These are phyloP conservation scores for Silybum marianum DNA, from an alignment of 129 eudicot genomes.

Conservation along the genomic window DNA sequence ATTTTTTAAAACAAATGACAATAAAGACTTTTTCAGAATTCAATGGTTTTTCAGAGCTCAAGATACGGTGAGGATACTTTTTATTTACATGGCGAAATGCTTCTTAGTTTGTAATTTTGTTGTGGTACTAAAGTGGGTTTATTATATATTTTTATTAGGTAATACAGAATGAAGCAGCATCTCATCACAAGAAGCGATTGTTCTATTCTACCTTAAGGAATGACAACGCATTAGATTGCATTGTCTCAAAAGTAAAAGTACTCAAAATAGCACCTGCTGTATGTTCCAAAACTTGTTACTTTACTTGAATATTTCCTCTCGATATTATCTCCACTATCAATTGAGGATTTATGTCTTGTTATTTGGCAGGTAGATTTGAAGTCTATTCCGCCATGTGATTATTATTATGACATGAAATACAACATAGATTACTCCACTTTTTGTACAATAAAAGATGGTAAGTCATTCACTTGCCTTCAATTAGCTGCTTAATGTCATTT, in stretches of 20 bases:
- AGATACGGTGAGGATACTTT: constrained; percentile 52
- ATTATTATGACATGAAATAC: constrained; percentile 65
- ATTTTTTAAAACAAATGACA: constrained; percentile 46
- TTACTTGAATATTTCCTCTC: not conserved
- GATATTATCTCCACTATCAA: too few relatives aligned
- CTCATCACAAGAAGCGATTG: constrained; percentile 51
- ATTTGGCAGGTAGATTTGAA: constrained; percentile 51
- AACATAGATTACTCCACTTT: constrained; percentile 64
- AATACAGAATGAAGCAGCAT: constrained; percentile 45
- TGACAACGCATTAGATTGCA: constrained; percentile 62
- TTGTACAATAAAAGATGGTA: constrained; percentile 50
- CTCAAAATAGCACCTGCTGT: constrained; percentile 47
- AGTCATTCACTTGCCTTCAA: not conserved
- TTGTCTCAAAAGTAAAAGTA: constrained; percentile 57
- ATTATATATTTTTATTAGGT: constrained; percentile 35
- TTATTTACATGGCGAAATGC: constrained; percentile 5
- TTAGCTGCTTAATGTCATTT: not conserved
- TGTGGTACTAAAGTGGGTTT: constrained; percentile 16
- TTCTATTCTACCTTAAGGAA: constrained; percentile 53
- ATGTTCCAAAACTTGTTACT: constrained; percentile 28
- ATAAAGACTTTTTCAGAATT: constrained; percentile 40
- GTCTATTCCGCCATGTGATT: constrained; percentile 55
- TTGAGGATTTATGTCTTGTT: constrained; percentile 21
- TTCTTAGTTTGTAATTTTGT: not conserved
- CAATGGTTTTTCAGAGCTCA: constrained; percentile 73